Evolutionary conservation across 352 stramenopile species (phyloP).

Genomic region (Phytophthora pini): DNA sequence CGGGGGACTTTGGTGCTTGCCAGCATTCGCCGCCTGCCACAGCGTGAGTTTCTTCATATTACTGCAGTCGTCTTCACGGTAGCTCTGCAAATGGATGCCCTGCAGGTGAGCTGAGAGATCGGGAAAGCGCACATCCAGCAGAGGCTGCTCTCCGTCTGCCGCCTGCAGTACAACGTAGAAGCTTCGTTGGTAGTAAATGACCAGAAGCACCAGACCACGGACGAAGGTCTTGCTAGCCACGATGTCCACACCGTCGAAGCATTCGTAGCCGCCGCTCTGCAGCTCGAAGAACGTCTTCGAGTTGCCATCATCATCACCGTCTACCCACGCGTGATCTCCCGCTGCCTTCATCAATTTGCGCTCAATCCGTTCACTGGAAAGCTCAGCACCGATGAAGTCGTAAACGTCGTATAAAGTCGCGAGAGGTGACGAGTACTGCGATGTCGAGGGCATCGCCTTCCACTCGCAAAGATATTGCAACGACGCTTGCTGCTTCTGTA

Average conservation of each 20-base stretch:
- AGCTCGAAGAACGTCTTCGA: slow-evolving; percentile 94
- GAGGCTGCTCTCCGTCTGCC: slow-evolving; percentile 90
- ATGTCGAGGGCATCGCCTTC: slow-evolving; percentile 74
- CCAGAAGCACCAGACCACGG: slow-evolving; percentile 76
- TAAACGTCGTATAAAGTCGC: slow-evolving; percentile 86
- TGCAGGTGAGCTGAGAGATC: slow-evolving; percentile 91
- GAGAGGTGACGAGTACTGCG: slow-evolving; percentile 72
- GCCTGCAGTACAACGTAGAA: slow-evolving; percentile 94
- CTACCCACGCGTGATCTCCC: slow-evolving; percentile 91
- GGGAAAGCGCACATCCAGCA: slow-evolving; percentile 95
- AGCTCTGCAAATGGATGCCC: slow-evolving; percentile 88
- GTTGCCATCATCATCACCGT: slow-evolving; percentile 63
- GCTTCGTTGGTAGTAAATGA: slow-evolving; percentile 88
- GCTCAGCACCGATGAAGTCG: slow-evolving; percentile 84
- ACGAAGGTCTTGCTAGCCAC: slow-evolving; percentile 91
- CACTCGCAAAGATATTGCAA: slow-evolving; percentile 93
- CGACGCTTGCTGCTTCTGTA: slow-evolving; percentile 94
- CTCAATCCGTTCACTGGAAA: slow-evolving; percentile 82
- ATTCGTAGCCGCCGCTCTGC: slow-evolving; percentile 86
- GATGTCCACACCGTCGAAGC: slow-evolving; percentile 85
- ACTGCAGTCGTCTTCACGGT: slow-evolving; percentile 76
- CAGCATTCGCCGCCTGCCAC: slow-evolving; percentile 81
- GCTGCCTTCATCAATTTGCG: slow-evolving; percentile 89
- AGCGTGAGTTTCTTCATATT: slow-evolving; percentile 94
- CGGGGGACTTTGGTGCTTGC: slow-evolving; percentile 63